Conservation (phyloP, 352 stramenopile genomes). For the Globisporangium sylvaticum region DNA sequence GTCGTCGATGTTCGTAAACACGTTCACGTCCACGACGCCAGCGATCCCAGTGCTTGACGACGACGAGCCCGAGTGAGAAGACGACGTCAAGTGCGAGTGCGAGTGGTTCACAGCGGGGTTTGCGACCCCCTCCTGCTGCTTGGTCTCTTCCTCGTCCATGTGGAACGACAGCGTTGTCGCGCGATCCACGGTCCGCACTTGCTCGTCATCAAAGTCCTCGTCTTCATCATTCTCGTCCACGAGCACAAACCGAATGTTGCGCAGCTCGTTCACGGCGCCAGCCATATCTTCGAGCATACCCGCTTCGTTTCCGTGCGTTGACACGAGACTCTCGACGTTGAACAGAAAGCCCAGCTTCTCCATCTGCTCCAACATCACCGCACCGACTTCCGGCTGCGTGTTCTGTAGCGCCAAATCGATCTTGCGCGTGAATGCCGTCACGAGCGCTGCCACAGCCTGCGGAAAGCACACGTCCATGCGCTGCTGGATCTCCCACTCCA, state of each 20-base stretch:
- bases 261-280: conserved; percentile 75
- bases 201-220: conserved; percentile 18
- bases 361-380: conserved; percentile 67
- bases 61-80: conserved; percentile 21
- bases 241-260: conserved; percentile 73
- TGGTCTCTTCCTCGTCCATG: conserved; percentile 71
- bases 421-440: conserved; percentile 81
- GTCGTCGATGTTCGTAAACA: conserved; percentile 74
- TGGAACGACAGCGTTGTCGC: conserved; percentile 52
- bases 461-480: conserved; percentile 85
- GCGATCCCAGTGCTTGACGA: conserved; percentile 44
- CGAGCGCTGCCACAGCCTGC: conserved; percentile 69
- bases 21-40: conserved; percentile 78
- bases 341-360: conserved; percentile 83
- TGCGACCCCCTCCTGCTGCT: conserved; percentile 26
- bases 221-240: conserved; percentile 67
- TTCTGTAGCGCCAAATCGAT: conserved; percentile 73
- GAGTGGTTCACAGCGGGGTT: background rate
- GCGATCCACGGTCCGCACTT: conserved; percentile 13
- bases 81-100: conserved; percentile 13
- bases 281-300: conserved; percentile 89
- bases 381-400: conserved; percentile 34
- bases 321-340: conserved; percentile 81
- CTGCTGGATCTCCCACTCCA: conserved; percentile 75
- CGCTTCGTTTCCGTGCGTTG: conserved; percentile 83